Conservation (phyloP, 345 rosid species). For the Aegle marmelos region DNA sequence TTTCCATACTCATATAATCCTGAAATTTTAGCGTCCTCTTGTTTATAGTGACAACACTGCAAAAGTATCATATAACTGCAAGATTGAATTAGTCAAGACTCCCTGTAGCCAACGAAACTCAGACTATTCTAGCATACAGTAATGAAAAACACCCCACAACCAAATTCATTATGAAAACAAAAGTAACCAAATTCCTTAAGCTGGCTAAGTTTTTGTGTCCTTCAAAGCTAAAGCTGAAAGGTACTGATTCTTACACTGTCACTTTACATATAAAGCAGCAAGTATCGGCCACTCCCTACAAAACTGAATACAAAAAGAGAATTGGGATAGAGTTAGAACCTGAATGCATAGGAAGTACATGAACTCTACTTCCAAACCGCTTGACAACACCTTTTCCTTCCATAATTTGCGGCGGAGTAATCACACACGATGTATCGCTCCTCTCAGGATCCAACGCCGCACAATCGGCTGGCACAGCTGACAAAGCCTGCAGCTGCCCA, state of each 20-base stretch:
- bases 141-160: neutral
- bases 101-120: neutral
- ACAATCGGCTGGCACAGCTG: constrained; percentile 63
- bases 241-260: neutral
- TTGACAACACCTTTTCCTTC: constrained; percentile 84
- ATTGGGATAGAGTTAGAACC: constrained; percentile 33
- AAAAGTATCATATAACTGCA: neutral
- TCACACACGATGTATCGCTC: constrained; percentile 50
- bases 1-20: neutral
- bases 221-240: neutral
- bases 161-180: neutral
- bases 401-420: constrained; percentile 74
- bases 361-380: constrained; percentile 68
- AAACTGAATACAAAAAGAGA: neutral
- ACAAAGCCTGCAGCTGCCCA: constrained; percentile 85
- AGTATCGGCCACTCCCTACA: neutral
- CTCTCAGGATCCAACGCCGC: constrained; percentile 48
- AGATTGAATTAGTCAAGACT: neutral
- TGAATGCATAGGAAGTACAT: constrained; percentile 93
- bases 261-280: neutral
- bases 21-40: neutral
- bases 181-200: neutral
- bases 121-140: neutral
- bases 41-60: neutral
- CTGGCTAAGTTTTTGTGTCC: neutral